Evolutionary conservation across 2,329 filamentous ascomycete species (phyloP).

Genomic region (Arthrobotrys conoides): DNA sequence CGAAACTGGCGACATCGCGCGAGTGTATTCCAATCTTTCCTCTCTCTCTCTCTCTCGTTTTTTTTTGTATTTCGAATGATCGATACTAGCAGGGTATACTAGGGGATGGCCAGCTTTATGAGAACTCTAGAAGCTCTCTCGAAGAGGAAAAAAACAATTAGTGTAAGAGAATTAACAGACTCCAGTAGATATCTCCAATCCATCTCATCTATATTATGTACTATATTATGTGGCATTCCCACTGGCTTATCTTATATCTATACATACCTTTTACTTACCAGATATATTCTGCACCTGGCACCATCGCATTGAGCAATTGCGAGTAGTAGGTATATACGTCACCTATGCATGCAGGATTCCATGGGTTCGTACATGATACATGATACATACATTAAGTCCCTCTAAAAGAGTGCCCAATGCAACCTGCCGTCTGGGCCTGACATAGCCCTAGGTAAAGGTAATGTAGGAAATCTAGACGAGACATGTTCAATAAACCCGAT

Average conservation of each 20-base stretch:
- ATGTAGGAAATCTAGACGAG: background rate
- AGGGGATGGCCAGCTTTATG: background rate
- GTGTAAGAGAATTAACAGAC: background rate
- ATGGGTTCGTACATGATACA: slow-evolving; percentile 4
- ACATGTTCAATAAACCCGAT: background rate
- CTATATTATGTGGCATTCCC: background rate
- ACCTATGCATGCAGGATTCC: background rate
- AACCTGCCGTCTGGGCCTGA: background rate
- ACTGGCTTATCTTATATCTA: background rate
- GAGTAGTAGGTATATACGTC: background rate
- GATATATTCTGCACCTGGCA: background rate
- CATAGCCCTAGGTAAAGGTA: background rate
- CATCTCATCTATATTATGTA: slow-evolving; percentile 25
- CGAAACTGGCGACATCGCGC: slow-evolving; percentile 31
- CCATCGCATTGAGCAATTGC: background rate
- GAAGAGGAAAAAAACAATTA: background rate
- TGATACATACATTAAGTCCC: background rate
- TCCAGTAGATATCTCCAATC: slow-evolving; percentile 54
- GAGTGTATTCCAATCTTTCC: slow-evolving; percentile 16
- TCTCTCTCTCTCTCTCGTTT: background rate
- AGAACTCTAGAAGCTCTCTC: background rate
- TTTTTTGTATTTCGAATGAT: slow-evolving; percentile 27
- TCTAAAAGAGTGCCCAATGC: slow-evolving; percentile 4
- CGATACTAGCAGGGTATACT: background rate
- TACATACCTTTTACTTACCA: too few relatives aligned